phyloP scores from a whole-genome alignment of 2,329 filamentous ascomycete genomes.

The Botrytis medusae region DNA sequence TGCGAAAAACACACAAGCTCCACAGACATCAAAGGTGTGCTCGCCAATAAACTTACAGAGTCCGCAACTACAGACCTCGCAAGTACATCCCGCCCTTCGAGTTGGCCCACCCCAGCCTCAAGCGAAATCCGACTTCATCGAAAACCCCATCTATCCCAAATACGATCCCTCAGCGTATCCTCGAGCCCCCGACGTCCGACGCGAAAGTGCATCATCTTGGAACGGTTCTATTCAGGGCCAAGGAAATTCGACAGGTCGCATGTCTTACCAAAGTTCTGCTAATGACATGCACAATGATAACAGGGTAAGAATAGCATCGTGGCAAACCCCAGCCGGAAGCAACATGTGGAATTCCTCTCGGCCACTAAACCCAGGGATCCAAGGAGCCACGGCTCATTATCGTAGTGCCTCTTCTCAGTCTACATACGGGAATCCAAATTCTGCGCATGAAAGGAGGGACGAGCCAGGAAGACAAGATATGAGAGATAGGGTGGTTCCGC shows the following conservation, averaged over 20 bases:
- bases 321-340: neutral
- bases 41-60: constrained; percentile 9
- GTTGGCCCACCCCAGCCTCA: neutral
- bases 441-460: neutral
- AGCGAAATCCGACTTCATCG: neutral
- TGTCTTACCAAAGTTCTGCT: neutral
- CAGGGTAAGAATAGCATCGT: constrained; percentile 11
- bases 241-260: neutral
- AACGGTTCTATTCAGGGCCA: neutral
- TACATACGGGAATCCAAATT: neutral
- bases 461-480: neutral
- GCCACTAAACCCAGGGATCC: neutral
- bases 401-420: constrained; percentile 10
- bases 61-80: constrained; percentile 5
- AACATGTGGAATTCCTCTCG: constrained; percentile 10
- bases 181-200: neutral
- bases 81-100: constrained; percentile 14
- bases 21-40: neutral
- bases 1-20: constrained; percentile 1
- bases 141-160: neutral
- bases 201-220: constrained; percentile 16
- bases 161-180: constrained; percentile 11
- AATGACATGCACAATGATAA: neutral
- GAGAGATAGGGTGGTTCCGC: neutral
- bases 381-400: constrained; percentile 2